Percentiles rank a stretch among this genome's conserved stretches.
Conservation (phyloP, 441 rosid species). For the Adansonia gregorii region DNA sequence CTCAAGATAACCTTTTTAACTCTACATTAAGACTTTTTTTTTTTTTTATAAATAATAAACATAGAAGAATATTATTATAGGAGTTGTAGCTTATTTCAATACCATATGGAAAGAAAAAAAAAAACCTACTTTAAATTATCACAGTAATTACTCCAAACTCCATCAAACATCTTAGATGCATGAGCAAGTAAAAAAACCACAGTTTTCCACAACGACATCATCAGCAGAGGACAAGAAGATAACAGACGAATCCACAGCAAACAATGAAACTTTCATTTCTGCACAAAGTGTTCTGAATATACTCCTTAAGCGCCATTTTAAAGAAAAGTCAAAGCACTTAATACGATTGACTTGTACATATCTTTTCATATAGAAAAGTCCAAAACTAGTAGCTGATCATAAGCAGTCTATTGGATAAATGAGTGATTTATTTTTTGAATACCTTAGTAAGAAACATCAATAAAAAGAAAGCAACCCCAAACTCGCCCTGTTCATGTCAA, state of each 20-base stretch:
- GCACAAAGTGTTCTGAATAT: background rate
- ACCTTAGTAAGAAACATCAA: slow-evolving; percentile 5
- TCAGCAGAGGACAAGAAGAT: background rate
- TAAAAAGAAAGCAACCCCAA: background rate
- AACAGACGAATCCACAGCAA: background rate
- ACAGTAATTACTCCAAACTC: background rate
- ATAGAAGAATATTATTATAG: background rate
- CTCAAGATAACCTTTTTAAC: background rate
- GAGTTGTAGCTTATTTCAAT: background rate
- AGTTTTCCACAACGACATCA: background rate
- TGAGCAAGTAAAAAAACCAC: background rate
- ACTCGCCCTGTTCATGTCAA: background rate
- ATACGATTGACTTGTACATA: background rate
- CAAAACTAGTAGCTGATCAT: slow-evolving; percentile 13
- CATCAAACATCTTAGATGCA: slow-evolving; percentile 1
- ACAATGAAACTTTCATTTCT: background rate
- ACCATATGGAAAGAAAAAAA: background rate
- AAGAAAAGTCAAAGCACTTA: background rate
- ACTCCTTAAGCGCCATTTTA: background rate
- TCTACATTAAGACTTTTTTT: background rate
- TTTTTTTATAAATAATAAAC: background rate
- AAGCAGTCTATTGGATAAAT: background rate
- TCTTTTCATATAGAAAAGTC: background rate
- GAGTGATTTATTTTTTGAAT: background rate
- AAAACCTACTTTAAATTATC: background rate